Percentiles rank a stretch among this genome's conserved stretches.
Evolutionary conservation across 129 eudicot genomes (phyloP).

Genomic region (Chrysanthemum lavandulifolium): DNA sequence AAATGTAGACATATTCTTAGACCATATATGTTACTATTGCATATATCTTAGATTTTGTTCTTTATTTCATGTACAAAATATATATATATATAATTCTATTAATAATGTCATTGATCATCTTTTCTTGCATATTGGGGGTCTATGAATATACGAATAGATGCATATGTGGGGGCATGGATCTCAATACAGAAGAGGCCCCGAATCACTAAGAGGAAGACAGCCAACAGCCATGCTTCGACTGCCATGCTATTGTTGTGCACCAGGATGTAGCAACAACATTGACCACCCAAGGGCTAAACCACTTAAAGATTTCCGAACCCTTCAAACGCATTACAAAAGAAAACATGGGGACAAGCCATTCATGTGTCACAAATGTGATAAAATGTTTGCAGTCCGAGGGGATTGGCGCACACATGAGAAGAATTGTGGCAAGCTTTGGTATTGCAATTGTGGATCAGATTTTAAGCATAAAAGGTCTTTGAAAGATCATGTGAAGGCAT

Average conservation of each 20-base stretch:
- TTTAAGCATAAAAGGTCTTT: conserved; percentile 83
- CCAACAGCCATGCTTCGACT: conserved; percentile 59
- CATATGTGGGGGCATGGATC: conserved; percentile 99
- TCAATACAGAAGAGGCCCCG: conserved; percentile 73
- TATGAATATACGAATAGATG: conserved; percentile 41
- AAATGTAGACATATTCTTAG: too few species aligned
- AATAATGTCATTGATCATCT: conserved; percentile 18
- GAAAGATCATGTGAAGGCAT: conserved; percentile 75
- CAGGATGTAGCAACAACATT: conserved; percentile 80
- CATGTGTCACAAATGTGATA: conserved; percentile 65
- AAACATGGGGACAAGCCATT: conserved; percentile 72
- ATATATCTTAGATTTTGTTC: too few species aligned
- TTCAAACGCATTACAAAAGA: conserved; percentile 81
- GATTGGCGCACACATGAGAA: conserved; percentile 78
- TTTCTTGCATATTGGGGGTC: not conserved
- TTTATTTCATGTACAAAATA: not conserved
- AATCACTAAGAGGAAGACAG: conserved; percentile 65
- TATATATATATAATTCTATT: not conserved
- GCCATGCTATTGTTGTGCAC: conserved; percentile 84
- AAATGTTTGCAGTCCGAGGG: conserved; percentile 72
- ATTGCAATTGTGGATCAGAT: conserved; percentile 77
- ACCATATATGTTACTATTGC: too few species aligned
- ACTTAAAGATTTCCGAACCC: conserved; percentile 73
- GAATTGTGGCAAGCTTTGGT: conserved; percentile 80
- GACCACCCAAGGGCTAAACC: conserved; percentile 83